Percentiles rank a stretch among this genome's conserved stretches.
These are phyloP conservation scores for Delonix regia DNA, from an alignment of 306 rosid genomes.

Conservation along the genomic window DNA sequence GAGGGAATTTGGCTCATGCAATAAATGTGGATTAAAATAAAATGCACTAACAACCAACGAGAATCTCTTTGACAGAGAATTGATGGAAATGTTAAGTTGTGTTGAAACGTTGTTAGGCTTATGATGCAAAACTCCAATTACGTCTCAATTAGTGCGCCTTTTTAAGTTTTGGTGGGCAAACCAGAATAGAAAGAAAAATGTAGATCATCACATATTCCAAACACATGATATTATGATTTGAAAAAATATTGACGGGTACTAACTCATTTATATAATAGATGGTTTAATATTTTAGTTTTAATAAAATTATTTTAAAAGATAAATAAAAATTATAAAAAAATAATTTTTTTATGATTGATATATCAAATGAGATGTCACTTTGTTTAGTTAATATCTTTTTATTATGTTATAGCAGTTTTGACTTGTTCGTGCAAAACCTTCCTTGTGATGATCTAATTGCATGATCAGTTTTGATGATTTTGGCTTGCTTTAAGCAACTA, in stretches of 20 bases:
- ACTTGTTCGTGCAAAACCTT: not conserved
- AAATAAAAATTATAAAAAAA: no score
- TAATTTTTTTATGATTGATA: no score
- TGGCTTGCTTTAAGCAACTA: not conserved
- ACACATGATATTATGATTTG: no score
- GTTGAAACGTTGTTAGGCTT: not conserved
- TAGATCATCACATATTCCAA: no score
- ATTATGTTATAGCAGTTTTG: no score
- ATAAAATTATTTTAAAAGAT: no score
- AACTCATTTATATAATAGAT: no score
- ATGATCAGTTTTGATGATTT: not conserved
- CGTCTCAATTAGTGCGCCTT: not conserved
- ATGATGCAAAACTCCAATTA: not conserved
- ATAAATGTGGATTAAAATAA: not conserved
- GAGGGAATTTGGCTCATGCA: not conserved
- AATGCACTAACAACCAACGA: not conserved
- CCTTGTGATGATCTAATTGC: not conserved
- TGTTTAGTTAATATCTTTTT: no score
- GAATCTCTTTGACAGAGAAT: not conserved
- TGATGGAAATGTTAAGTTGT: not conserved
- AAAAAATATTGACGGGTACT: no score
- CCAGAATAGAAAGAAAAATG: not conserved
- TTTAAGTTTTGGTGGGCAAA: not conserved
- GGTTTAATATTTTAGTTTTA: no score
- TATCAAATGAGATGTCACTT: no score